Percentiles rank a stretch among this genome's conserved stretches.
phyloP scores from a whole-genome alignment of 2,329 filamentous ascomycete genomes.

The Aspergillus floridensis region DNA sequence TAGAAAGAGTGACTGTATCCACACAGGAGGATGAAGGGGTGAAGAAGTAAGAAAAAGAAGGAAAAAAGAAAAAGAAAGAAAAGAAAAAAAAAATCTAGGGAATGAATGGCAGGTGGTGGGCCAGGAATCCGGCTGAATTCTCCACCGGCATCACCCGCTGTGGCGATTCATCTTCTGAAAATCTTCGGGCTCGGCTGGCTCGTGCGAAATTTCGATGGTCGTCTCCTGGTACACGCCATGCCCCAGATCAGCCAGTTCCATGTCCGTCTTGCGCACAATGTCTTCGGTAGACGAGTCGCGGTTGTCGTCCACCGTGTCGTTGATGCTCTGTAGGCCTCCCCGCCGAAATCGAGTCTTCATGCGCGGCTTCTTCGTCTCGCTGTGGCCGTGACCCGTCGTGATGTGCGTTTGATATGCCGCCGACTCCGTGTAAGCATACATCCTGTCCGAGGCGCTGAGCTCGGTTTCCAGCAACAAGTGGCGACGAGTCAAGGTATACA shows the following conservation, averaged over 20 bases:
- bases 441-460: slow-evolving; percentile 26
- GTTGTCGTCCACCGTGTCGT: slow-evolving; percentile 19
- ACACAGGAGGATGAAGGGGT: not conserved
- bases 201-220: slow-evolving; percentile 42
- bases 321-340: slow-evolving; percentile 18
- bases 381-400: slow-evolving; percentile 17
- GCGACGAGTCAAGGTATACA: slow-evolving; percentile 57
- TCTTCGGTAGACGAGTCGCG: slow-evolving; percentile 46
- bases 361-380: slow-evolving; percentile 15
- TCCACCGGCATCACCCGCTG: slow-evolving; percentile 8
- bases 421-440: slow-evolving; percentile 30
- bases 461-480: slow-evolving; percentile 54
- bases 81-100: not conserved
- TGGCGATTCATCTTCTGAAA: slow-evolving; percentile 7
- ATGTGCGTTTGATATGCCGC: slow-evolving; percentile 29
- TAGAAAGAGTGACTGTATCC: not conserved
- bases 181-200: slow-evolving; percentile 26
- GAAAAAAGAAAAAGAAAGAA: not conserved
- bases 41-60: not conserved
- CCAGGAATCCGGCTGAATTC: not conserved
- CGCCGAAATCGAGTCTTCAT: slow-evolving; percentile 21
- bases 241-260: slow-evolving; percentile 32
- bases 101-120: not conserved
- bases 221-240: slow-evolving; percentile 43
- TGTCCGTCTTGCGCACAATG: slow-evolving; percentile 36